Evolutionary conservation across 768 basidiomycete species (phyloP), one percentile per base, ranked within the genome.

Genomic region (Auriscalpium vulgare): DNA sequence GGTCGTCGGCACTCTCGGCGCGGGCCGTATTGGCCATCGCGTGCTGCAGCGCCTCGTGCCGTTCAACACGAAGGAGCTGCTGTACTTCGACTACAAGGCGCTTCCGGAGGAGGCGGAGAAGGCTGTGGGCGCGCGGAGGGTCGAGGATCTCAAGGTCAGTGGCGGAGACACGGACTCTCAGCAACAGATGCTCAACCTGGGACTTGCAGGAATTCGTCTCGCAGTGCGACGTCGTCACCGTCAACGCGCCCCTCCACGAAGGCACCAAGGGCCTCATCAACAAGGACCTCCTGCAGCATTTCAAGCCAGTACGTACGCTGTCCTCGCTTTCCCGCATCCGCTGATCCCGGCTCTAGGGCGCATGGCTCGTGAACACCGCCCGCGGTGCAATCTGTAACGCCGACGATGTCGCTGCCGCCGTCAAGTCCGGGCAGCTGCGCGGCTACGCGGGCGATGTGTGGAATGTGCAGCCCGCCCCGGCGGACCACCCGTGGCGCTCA

Each of bases 61-160:
- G 29, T 29, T 29, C 29, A 29, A 29, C 29, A 29, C 29, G 29
- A 29, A 29, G 29, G 75, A 78, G 62, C 67, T 78, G 2, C 65
- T 78, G 34, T 77, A 75, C 69, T 77, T 66, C 56, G 74, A 74
- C 55, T 72, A 72, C 58, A 57, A 63, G 17, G 62, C 69, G 34
- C 59, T 65, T n/a, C n/a, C n/a, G 29, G 62, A 17, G 34, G 56
- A 71, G 2, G 72, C 69, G 34, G 71, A 64, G 19, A 59, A 68
- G 43, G 63, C 68, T 10, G 63, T 72, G 51, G 60, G 58, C 7
- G 71, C 68, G n/a, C 65, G 71, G 23, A 68, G 74, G 14, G 73
- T 78, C 34, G 72, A 74, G 23, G 68, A 70, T 29, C 66, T 77
- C n/a, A n/a, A n/a, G n/a, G n/a, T n/a, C n/a, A n/a, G n/a, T n/a